These are phyloP conservation scores for Fusarium sp. DNA, from an alignment of 2,329 filamentous ascomycete genomes.

Conservation along the genomic window DNA sequence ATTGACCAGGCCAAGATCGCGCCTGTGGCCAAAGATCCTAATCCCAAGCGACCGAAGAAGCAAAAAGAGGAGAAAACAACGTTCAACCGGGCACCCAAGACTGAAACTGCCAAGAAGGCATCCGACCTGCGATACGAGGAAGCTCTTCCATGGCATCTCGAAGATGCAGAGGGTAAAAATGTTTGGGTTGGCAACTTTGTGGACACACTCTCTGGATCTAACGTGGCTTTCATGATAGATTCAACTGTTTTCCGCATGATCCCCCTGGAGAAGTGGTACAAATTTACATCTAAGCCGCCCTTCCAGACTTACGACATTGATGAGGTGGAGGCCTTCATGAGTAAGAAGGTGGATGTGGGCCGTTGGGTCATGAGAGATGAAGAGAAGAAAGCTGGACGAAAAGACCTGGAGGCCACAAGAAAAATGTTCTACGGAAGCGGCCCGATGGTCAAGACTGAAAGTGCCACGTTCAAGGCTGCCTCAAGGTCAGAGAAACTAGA, in stretches of 20 bases:
- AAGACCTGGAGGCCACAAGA: slow-evolving; percentile 69
- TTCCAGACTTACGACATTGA: slow-evolving; percentile 83
- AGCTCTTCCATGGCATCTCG: slow-evolving; percentile 93
- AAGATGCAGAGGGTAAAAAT: slow-evolving; percentile 95
- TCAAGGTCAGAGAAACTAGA: slow-evolving; percentile 73
- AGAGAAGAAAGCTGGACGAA: slow-evolving; percentile 64
- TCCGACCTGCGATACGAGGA: slow-evolving; percentile 87
- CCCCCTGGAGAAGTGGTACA: slow-evolving; percentile 96
- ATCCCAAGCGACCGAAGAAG: slow-evolving; percentile 64
- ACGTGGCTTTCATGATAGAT: slow-evolving; percentile 80
- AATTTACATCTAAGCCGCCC: slow-evolving; percentile 80
- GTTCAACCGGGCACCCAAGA: slow-evolving; percentile 81
- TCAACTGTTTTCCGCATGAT: slow-evolving; percentile 81
- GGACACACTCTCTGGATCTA: slow-evolving; percentile 84
- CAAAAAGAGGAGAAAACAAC: slow-evolving; percentile 87
- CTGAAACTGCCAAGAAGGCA: slow-evolving; percentile 82
- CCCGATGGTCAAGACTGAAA: slow-evolving; percentile 74
- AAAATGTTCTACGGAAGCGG: slow-evolving; percentile 61
- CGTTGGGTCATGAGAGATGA: slow-evolving; percentile 82
- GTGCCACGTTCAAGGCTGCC: slow-evolving; percentile 68
- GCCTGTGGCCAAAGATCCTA: slow-evolving; percentile 72
- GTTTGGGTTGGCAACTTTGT: slow-evolving; percentile 94
- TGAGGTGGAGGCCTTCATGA: slow-evolving; percentile 85
- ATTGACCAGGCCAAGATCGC: slow-evolving; percentile 93
- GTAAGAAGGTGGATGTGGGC: slow-evolving; percentile 77